phyloP scores from a whole-genome alignment of 164 flowering plant species.

The Taxillus chinensis region DNA sequence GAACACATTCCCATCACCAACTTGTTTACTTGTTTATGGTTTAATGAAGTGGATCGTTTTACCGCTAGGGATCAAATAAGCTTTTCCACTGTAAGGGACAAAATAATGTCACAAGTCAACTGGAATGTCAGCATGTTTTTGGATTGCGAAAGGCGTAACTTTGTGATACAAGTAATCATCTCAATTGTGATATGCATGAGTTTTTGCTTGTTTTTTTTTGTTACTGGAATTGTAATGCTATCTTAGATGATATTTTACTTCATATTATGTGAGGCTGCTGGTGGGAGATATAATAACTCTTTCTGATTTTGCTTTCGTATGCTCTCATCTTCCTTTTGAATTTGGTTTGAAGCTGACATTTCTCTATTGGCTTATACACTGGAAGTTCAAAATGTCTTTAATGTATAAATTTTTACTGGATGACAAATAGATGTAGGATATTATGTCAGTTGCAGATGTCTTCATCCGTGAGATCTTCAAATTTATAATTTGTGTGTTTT shows the following conservation, averaged over 20 bases:
- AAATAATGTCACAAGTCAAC: slow-evolving; percentile 47
- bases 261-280: too few relatives aligned
- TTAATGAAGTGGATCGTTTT: slow-evolving; percentile 97
- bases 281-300: background rate
- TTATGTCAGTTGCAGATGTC: too few relatives aligned
- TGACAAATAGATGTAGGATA: too few relatives aligned
- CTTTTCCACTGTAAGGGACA: slow-evolving; percentile 85
- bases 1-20: slow-evolving; percentile 90
- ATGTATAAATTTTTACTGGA: too few relatives aligned
- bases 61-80: slow-evolving; percentile 93
- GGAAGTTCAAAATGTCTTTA: too few relatives aligned
- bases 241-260: too few relatives aligned
- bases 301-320: background rate
- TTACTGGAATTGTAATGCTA: too few relatives aligned
- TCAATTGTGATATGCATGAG: background rate
- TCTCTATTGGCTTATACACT: too few relatives aligned
- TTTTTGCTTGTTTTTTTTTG: background rate
- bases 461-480: too few relatives aligned
- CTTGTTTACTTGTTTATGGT: slow-evolving; percentile 88
- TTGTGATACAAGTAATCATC: slow-evolving; percentile 71
- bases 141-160: slow-evolving; percentile 93
- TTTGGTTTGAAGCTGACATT: too few relatives aligned
- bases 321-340: background rate
- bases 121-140: slow-evolving; percentile 77
- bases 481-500: too few relatives aligned